phyloP scores from a whole-genome alignment of 768 basidiomycete genomes.

The Psilocybe subaeruginosa region DNA sequence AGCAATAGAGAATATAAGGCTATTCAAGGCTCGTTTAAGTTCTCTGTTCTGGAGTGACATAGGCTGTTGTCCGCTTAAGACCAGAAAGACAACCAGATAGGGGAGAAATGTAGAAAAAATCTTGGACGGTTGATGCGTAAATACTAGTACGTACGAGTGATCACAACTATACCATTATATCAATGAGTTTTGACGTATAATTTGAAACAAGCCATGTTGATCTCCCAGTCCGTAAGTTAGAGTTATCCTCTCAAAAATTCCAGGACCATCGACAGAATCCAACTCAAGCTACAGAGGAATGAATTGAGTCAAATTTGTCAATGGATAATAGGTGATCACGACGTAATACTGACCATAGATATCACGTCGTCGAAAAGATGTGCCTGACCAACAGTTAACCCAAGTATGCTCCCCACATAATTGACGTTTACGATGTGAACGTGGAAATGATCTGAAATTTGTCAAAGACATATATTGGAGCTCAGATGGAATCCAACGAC shows the following conservation, averaged over 20 bases:
- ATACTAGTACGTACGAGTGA: too few species aligned
- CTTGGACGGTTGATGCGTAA: too few species aligned
- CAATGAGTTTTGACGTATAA: neutral
- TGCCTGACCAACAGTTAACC: conserved; percentile 88
- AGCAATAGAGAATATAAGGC: too few species aligned
- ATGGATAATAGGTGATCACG: neutral
- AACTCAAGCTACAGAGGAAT: conserved; percentile 48
- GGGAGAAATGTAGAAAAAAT: too few species aligned
- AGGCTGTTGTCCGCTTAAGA: too few species aligned
- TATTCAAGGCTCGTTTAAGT: too few species aligned
- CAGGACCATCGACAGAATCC: conserved; percentile 53
- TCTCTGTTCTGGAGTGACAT: too few species aligned
- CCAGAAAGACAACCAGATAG: too few species aligned
- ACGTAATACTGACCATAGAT: conserved; percentile 55
- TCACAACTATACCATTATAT: neutral
- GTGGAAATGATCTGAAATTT: conserved; percentile 81
- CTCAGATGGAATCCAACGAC: neutral
- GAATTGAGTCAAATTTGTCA: neutral
- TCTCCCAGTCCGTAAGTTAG: conserved; percentile 84
- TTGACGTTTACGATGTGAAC: conserved; percentile 88
- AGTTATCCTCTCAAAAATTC: conserved; percentile 71
- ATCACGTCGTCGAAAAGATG: conserved; percentile 94
- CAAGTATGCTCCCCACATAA: conserved; percentile 56
- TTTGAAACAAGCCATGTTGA: conserved; percentile 55
- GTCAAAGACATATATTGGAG: neutral